Evolutionary conservation across 192 early-diverging fungal species (phyloP), one percentile per base, ranked within the genome.

Genomic region (Jimgerdemannia lactiflua): DNA sequence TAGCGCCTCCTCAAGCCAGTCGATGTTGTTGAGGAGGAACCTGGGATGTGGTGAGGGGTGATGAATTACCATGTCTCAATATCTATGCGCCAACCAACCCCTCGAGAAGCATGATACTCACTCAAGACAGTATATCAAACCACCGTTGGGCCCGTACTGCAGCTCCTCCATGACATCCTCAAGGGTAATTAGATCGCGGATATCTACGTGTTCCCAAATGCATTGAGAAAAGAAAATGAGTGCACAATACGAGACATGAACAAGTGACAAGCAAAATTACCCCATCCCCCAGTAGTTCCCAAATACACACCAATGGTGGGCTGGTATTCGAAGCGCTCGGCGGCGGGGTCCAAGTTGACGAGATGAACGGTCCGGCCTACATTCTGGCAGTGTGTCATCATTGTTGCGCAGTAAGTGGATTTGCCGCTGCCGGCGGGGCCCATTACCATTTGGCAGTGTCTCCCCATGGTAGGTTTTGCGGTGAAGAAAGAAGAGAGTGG

Each of bases 101-200:
- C 39, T n/a, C 43, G 29, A 3, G 18, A 44, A 17, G 14, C 20
- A 29, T 73, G 42, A 67, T n/a, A 74, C 85, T 63, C 77, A 92
- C 92, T 99, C 98, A 79, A 98, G 87, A 80, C 96, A 98, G 80
- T 98, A 99, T 20, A 98, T 94, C 64, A 99, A 82, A 7, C 95
- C 97, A 43, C 98, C 98, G 80, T 99, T 99, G 40, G 98, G 98
- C 68, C 98, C 98, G 83, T 95, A 99, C 18, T 94, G 91, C 40
- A 99, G 89, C 81, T 99, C 97, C 29, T 96, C 95, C 93, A 98
- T 96, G 4, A 99, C 98, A 83, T 99, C 98, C 43, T 97, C 97
- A 8, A 99, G 80, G n/a, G 96, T 94, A 73, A 99, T 97, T 65
- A 99, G 85, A 71, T 99, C 96, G 71, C 93, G 87, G 75, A 99